Evolutionary conservation across 2,329 filamentous ascomycete genomes (phyloP).

Genomic region (Fusarium beomiforme): DNA sequence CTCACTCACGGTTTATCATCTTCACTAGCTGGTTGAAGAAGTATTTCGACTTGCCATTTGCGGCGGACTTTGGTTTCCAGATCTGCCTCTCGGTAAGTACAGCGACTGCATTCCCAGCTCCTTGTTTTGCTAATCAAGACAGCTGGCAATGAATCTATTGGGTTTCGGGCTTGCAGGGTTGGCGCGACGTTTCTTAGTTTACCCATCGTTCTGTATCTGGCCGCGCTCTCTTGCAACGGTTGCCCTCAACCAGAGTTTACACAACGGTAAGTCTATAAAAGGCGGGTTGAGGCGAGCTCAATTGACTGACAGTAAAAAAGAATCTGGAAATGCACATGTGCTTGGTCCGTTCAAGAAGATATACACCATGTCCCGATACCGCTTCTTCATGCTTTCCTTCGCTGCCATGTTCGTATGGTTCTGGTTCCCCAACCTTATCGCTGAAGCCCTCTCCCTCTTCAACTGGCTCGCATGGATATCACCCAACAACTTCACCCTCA

Average conservation of each 20-base stretch:
- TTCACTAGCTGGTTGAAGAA: slow-evolving; percentile 39
- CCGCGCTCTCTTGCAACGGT: slow-evolving; percentile 48
- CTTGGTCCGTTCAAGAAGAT: slow-evolving; percentile 30
- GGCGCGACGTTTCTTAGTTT: slow-evolving; percentile 60
- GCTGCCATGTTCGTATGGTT: slow-evolving; percentile 38
- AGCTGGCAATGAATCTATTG: slow-evolving; percentile 51
- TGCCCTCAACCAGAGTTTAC: slow-evolving; percentile 35
- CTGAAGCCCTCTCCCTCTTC: slow-evolving; percentile 49
- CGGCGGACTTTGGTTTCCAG: slow-evolving; percentile 49
- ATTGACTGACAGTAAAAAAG: background rate
- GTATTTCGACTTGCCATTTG: slow-evolving; percentile 38
- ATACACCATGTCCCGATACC: slow-evolving; percentile 34
- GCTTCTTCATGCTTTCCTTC: slow-evolving; percentile 34
- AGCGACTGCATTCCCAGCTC: accelerated
- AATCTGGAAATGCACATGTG: slow-evolving; percentile 13
- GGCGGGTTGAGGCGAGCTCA: accelerated
- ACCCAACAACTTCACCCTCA: slow-evolving; percentile 53
- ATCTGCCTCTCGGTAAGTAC: slow-evolving; percentile 24
- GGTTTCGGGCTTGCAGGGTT: slow-evolving; percentile 65
- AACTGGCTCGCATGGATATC: slow-evolving; percentile 67
- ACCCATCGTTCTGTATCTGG: slow-evolving; percentile 50
- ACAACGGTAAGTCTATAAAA: slow-evolving; percentile 12
- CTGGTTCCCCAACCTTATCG: slow-evolving; percentile 38
- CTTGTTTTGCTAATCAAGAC: accelerated
- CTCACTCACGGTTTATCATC: slow-evolving; percentile 35